phyloP scores from a whole-genome alignment of 2,329 filamentous ascomycete genomes.

The Claviceps fusiformis region DNA sequence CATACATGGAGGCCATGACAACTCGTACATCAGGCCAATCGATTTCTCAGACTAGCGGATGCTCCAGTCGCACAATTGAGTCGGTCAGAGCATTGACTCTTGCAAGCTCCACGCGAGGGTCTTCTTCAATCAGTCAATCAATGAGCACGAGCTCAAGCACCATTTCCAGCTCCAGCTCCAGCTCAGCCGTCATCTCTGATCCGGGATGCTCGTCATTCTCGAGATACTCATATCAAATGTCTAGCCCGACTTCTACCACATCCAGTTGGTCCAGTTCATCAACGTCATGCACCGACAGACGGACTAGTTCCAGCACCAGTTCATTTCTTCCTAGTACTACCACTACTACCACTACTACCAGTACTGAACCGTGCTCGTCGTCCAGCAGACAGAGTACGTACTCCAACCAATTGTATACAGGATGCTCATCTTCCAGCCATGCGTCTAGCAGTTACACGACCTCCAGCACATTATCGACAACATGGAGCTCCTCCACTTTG shows the following conservation, averaged over 20 bases:
- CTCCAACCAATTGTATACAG: background rate
- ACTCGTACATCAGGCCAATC: background rate
- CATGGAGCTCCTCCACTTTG: background rate
- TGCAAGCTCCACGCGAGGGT: background rate
- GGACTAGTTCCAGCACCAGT: background rate
- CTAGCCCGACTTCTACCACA: background rate
- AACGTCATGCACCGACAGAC: background rate
- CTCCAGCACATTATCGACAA: background rate
- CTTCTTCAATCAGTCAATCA: background rate
- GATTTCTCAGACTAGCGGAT: background rate
- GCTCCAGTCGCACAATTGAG: background rate
- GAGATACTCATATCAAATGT: background rate
- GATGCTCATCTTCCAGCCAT: background rate
- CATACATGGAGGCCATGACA: background rate
- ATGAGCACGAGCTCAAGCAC: background rate
- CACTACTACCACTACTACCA: background rate
- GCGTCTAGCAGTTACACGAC: background rate
- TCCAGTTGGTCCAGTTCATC: background rate
- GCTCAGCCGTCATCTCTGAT: background rate
- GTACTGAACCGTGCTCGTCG: background rate
- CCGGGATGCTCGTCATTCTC: conserved; percentile 1
- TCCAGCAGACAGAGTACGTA: background rate
- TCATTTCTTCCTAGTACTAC: background rate
- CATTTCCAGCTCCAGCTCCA: background rate
- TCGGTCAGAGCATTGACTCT: background rate